phyloP scores from a whole-genome alignment of 1,284 basidiomycete genomes.

The Trichosporon faecale region DNA sequence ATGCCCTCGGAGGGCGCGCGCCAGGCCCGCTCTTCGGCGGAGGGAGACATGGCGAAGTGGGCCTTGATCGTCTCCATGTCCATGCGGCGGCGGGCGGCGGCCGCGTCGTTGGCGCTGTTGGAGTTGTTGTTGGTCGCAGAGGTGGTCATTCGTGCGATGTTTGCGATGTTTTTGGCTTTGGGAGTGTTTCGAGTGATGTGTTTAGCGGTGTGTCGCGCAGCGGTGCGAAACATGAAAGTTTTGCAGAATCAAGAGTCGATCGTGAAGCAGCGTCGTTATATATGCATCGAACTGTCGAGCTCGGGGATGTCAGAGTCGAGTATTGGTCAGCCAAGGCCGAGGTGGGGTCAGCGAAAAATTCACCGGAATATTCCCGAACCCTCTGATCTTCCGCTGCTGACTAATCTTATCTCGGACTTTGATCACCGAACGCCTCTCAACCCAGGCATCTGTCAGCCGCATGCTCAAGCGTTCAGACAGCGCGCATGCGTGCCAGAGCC shows the following conservation, averaged over 20 bases:
- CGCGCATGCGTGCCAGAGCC: no score
- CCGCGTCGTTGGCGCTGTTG: not conserved
- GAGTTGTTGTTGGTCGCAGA: not conserved
- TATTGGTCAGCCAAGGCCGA: not conserved
- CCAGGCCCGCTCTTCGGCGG: slow-evolving; percentile 6
- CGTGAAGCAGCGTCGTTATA: not conserved
- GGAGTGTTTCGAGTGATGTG: slow-evolving; percentile 1
- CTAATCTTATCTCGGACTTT: not conserved
- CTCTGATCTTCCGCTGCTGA: not conserved
- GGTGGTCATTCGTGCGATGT: not conserved
- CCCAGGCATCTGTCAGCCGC: not conserved
- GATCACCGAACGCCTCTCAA: not conserved
- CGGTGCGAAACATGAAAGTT: slow-evolving; percentile 2
- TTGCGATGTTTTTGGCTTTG: not conserved
- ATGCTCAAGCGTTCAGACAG: not conserved
- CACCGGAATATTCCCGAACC: slow-evolving; percentile 1
- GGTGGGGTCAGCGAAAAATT: not conserved
- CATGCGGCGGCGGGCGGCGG: not conserved
- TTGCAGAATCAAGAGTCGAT: not conserved
- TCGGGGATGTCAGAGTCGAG: not conserved
- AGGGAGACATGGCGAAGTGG: not conserved
- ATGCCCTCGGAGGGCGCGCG: slow-evolving; percentile 15
- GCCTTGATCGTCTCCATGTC: slow-evolving; percentile 4
- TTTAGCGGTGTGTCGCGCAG: not conserved
- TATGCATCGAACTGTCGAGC: not conserved